A percentile compares a stretch with the other conserved stretches of the same genome.
phyloP scores from a whole-genome alignment of 2,329 filamentous ascomycete genomes.

The Ceratocystis smalleyi region DNA sequence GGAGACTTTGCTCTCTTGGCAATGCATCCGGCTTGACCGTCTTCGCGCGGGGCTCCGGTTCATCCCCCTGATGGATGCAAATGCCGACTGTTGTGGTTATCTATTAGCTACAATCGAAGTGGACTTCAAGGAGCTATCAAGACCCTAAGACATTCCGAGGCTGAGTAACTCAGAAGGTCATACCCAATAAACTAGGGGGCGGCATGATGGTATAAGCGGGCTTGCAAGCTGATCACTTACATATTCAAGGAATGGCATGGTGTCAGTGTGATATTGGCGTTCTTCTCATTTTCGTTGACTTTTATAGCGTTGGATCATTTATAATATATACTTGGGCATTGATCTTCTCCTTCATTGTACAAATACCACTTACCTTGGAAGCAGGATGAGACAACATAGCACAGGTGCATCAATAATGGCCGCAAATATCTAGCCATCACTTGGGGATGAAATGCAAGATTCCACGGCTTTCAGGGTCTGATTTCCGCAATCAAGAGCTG shows the following conservation, averaged over 20 bases:
- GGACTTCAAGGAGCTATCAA: slow-evolving; percentile 21
- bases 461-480: neutral
- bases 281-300: neutral
- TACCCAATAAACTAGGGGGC: neutral
- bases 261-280: neutral
- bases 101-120: slow-evolving; percentile 40
- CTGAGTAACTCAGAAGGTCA: neutral
- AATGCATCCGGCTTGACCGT: slow-evolving; percentile 44
- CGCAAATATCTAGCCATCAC: neutral
- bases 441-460: neutral
- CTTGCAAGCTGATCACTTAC: neutral
- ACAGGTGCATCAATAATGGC: neutral
- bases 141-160: neutral
- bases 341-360: neutral
- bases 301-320: neutral
- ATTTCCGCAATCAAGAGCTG: neutral
- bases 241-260: neutral
- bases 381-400: neutral
- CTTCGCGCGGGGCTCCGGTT: slow-evolving; percentile 41
- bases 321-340: neutral
- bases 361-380: neutral
- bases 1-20: slow-evolving; percentile 34
- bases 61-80: slow-evolving; percentile 33
- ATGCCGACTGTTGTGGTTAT: slow-evolving; percentile 31
- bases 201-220: neutral